phyloP scores from a whole-genome alignment of 129 eudicot genomes.

The Ambrosia artemisiifolia region DNA sequence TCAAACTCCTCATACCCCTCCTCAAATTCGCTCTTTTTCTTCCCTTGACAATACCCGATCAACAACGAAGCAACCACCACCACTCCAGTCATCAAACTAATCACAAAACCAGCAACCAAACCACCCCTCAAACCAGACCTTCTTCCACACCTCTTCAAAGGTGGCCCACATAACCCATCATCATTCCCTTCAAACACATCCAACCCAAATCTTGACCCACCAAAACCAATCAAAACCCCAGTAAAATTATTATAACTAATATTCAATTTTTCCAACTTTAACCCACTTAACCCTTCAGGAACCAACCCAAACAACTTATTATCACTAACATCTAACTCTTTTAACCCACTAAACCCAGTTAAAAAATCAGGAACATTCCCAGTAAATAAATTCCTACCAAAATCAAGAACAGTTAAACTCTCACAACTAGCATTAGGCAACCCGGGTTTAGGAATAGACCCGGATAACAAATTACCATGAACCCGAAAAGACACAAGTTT shows the following conservation, averaged over 20 bases:
- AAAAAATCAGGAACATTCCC: slow-evolving; percentile 68
- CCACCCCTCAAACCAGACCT: slow-evolving; percentile 64
- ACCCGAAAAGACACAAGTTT: slow-evolving; percentile 49
- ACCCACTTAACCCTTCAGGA: slow-evolving; percentile 39
- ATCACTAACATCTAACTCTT: slow-evolving; percentile 62
- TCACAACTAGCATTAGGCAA: slow-evolving; percentile 68
- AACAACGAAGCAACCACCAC: slow-evolving; percentile 72
- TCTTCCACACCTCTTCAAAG: slow-evolving; percentile 50
- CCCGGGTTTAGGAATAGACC: slow-evolving; percentile 69
- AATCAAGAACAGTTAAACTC: slow-evolving; percentile 52
- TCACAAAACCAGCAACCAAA: slow-evolving; percentile 77
- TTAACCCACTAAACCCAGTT: slow-evolving; percentile 50
- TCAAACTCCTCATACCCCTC: slow-evolving; percentile 59
- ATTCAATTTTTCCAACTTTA: slow-evolving; percentile 66
- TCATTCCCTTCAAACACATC: slow-evolving; percentile 68
- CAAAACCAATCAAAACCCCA: slow-evolving; percentile 72
- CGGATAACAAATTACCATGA: slow-evolving; percentile 67
- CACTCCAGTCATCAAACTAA: slow-evolving; percentile 75
- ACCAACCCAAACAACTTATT: slow-evolving; percentile 59
- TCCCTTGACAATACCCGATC: slow-evolving; percentile 80
- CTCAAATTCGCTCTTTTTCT: slow-evolving; percentile 46
- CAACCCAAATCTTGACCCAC: slow-evolving; percentile 57
- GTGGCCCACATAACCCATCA: slow-evolving; percentile 69
- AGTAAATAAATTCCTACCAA: slow-evolving; percentile 60
- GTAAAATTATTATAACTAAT: slow-evolving; percentile 65